phyloP scores from a whole-genome alignment of 371 early-diverging fungal species.

The Coelomomyces lativittatus region DNA sequence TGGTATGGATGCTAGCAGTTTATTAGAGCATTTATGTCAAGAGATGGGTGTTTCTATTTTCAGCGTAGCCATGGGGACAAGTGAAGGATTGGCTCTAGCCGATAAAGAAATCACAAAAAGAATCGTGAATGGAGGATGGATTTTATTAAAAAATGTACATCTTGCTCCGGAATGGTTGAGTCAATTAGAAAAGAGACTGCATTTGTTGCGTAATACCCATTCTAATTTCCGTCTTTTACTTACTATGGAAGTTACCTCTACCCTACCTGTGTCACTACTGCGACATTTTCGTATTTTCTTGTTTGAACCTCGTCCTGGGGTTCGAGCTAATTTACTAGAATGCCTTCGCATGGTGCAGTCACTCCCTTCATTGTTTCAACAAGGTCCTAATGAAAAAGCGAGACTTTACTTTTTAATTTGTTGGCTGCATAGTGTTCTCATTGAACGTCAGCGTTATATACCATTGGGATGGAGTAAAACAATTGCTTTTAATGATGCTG shows the following conservation, averaged over 20 bases:
- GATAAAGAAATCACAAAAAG: constrained; percentile 74
- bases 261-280: constrained; percentile 78
- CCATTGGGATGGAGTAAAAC: constrained; percentile 93
- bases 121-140: constrained; percentile 75
- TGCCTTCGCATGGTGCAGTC: constrained; percentile 51
- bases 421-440: constrained; percentile 85
- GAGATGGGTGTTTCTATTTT: constrained; percentile 29
- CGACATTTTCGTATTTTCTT: constrained; percentile 76
- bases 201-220: constrained; percentile 65
- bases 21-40: constrained; percentile 73
- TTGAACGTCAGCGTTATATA: constrained; percentile 85
- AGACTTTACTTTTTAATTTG: constrained; percentile 84
- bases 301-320: constrained; percentile 89
- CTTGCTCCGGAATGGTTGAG: constrained; percentile 80
- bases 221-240: constrained; percentile 77
- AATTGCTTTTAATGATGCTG: constrained; percentile 95
- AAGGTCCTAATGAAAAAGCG: constrained; percentile 67
- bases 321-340: constrained; percentile 78
- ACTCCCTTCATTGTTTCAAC: constrained; percentile 19
- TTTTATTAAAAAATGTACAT: constrained; percentile 92
- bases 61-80: constrained; percentile 93
- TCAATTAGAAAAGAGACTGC: constrained; percentile 82
- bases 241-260: constrained; percentile 91
- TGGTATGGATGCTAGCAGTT: constrained; percentile 88
- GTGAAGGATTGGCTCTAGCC: constrained; percentile 77